Percentiles rank a stretch among this genome's conserved stretches.
Evolutionary conservation across 2,329 filamentous ascomycete species (phyloP).

Genomic region (Cytospora leucostoma): DNA sequence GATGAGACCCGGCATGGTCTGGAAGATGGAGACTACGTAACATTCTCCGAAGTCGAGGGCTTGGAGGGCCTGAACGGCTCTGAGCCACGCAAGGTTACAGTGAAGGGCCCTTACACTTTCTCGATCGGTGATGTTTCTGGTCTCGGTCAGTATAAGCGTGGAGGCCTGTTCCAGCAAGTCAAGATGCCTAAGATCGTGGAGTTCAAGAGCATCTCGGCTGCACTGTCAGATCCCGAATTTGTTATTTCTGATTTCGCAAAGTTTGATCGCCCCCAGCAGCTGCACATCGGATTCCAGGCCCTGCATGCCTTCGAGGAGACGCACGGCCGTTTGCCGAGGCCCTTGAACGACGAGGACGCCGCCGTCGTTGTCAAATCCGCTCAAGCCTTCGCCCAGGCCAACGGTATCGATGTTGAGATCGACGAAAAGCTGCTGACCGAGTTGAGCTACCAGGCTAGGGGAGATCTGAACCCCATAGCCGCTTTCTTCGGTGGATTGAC

Average conservation of each 20-base stretch:
- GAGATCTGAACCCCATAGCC: slow-evolving; percentile 88
- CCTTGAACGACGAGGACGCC: slow-evolving; percentile 85
- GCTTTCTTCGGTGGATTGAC: slow-evolving; percentile 93
- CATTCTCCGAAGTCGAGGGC: slow-evolving; percentile 89
- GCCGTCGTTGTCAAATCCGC: slow-evolving; percentile 74
- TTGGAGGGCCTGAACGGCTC: slow-evolving; percentile 85
- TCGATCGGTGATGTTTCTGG: slow-evolving; percentile 91
- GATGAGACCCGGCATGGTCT: slow-evolving; percentile 95
- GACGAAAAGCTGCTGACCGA: slow-evolving; percentile 93
- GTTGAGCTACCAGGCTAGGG: slow-evolving; percentile 89
- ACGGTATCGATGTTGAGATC: slow-evolving; percentile 78
- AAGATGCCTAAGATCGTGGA: slow-evolving; percentile 96
- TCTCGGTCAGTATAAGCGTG: slow-evolving; percentile 82
- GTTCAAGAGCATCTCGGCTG: slow-evolving; percentile 78
- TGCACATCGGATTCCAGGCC: slow-evolving; percentile 91
- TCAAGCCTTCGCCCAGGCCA: slow-evolving; percentile 70
- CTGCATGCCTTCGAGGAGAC: slow-evolving; percentile 80
- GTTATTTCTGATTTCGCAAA: slow-evolving; percentile 96
- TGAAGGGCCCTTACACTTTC: slow-evolving; percentile 96
- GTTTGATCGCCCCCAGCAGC: slow-evolving; percentile 89
- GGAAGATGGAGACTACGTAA: slow-evolving; percentile 95
- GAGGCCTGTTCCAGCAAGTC: slow-evolving; percentile 90
- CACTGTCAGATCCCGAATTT: slow-evolving; percentile 85
- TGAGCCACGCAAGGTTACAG: slow-evolving; percentile 85
- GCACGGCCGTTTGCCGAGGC: slow-evolving; percentile 74